phyloP scores from a whole-genome alignment of 176 grass and related monocot genomes.

The Triticum monococcum region DNA sequence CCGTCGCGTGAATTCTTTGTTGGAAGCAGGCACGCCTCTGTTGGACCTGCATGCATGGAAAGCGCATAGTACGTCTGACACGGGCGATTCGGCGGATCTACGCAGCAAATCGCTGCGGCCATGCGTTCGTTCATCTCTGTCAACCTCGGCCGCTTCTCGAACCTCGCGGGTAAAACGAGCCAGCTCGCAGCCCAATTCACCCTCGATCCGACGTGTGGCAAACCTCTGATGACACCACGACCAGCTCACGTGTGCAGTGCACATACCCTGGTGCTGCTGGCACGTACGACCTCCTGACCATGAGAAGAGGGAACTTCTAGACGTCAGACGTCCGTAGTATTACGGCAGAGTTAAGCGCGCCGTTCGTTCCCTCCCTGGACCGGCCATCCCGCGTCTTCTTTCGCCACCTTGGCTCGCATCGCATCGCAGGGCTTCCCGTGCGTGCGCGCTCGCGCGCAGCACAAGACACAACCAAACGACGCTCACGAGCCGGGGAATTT shows the following conservation, averaged over 20 bases:
- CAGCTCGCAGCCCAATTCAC: too few relatives aligned
- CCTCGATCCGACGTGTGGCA: too few relatives aligned
- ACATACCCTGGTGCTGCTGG: too few relatives aligned
- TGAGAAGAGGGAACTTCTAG: neutral
- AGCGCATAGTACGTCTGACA: neutral
- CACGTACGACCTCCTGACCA: neutral
- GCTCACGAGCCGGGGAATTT: conserved; percentile 30
- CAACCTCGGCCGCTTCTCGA: neutral
- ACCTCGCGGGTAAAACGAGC: too few relatives aligned
- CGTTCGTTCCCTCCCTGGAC: neutral
- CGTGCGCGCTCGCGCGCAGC: neutral
- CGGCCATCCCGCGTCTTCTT: neutral
- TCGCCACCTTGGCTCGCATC: accelerated
- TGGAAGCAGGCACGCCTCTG: too few relatives aligned
- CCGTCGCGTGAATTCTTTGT: too few relatives aligned
- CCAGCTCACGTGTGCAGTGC: neutral
- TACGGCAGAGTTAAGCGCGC: conserved; percentile 19
- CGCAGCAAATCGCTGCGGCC: neutral
- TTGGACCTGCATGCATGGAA: too few relatives aligned
- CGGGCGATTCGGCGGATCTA: neutral
- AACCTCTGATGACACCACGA: too few relatives aligned
- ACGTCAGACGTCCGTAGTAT: conserved; percentile 6
- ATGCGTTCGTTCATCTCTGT: neutral
- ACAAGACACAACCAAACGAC: conserved; percentile 4
- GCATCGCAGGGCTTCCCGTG: neutral